Base-by-base conservation (phyloP, 2,329 filamentous ascomycete genomes). In the Ophiostoma angusticollis region DNA sequence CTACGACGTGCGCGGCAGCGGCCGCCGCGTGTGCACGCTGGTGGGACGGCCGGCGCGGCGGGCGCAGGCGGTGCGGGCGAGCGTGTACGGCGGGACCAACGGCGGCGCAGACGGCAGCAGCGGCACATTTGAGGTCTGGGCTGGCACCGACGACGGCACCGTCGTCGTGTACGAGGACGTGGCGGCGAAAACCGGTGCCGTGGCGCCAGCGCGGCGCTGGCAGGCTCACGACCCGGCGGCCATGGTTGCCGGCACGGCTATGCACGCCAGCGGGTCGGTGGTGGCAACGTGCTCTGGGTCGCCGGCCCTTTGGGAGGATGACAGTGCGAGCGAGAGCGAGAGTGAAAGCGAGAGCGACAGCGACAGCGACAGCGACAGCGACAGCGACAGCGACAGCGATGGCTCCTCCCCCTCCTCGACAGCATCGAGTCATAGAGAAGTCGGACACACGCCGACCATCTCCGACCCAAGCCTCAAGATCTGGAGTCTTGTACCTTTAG, bases 151-250 rank as follows among this genome's bases (percentile, higher is more conserved):
- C 31, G 59, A 66, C 44, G 74, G 76, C 2, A 50, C 56, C 3
- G 67, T 76, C n/a, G 61, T 62, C 31, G 65, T 78, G 6, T 80
- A 72, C 68, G 70, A 78, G n/a, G n/a, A n/a, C n/a, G n/a, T n/a
- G n/a, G n/a, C n/a, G n/a, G n/a, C n/a, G n/a, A n/a, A n/a, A n/a
- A n/a, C n/a, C n/a, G n/a, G 71, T 13, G 56, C 59, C 6, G 51
- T 61, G 17, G 50, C 58, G 19, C 61, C 64, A 4, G 55, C 60
- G 0, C 74, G 70, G 69, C 50, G 52, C n/a, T 75, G 69, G 65
- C 49, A 58, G 16, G 62, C 63, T 1, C 64, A 70, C 41, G 51
- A 52, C 5, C 60, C 65, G 1, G n/a, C n/a, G n/a, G 62, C 69
- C 1, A 31, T 29, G 17, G 58, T 75, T 0, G 68, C 68, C 8